Evolutionary conservation across 306 rosid species (phyloP), one percentile per base, ranked within the genome.

Genomic region (Mucuna pruriens): DNA sequence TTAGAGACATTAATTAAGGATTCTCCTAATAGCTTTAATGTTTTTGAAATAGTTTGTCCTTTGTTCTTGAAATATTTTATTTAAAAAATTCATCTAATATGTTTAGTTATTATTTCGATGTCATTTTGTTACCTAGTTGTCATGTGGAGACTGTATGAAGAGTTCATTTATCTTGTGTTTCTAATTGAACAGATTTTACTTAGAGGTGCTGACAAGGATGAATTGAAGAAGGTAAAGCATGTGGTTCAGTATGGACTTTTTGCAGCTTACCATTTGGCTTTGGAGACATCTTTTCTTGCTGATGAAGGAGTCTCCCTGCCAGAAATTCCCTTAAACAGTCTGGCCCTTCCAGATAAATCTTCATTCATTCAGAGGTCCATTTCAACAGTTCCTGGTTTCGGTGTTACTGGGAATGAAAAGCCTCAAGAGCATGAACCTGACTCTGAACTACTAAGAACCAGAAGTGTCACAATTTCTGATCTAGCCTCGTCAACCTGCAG

Each of bases 271-370:
- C 98, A 96, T 84, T 92, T 96, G 87, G 98, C 97, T 78, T 20
- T 96, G 89, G 99, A 96, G 92, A 94, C 97, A 55, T 96, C 97
- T 74, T 96, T 96, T 86, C 99, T 96, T 77, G 99, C 99, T 44
- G 98, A 96, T 44, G 99, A 96, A 90, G 98, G 99, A 79, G 99
- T 94, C 71, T 87, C 97, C 70, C 70, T 96, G 80, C 99, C 99
- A 25, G 99, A 92, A 82, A 83, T 93, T 76, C 97, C 94, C 17
- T 83, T 92, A 54, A 88, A 88, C 81, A 85, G 95, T 84, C 91
- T 93, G 84, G 89, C 92, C 26, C 90, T 96, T 86, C 98, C 98
- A 29, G 80, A 91, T 80, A 92, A 83, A 61, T 42, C 92, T 38
- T 87, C 87, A 73, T 75, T 87, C 78, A 83, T 88, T 69, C 91